Conservation (phyloP, 176 grass and related monocot species). For the Phyllostachys edulis region DNA sequence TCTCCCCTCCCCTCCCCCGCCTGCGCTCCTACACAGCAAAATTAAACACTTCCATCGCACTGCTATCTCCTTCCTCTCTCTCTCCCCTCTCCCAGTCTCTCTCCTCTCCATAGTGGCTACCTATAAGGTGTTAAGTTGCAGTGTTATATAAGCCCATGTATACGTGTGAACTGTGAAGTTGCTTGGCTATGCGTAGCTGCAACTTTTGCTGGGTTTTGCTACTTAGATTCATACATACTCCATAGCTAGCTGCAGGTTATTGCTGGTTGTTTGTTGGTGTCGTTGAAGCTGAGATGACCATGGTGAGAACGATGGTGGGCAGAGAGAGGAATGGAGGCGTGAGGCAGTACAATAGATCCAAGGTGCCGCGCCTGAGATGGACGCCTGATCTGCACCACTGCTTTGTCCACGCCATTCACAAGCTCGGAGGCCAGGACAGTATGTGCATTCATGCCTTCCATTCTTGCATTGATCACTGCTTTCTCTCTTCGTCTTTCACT, state of each 20-base stretch:
- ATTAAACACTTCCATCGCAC: slow-evolving; percentile 24
- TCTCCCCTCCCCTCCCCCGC: not conserved
- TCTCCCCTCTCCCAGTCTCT: not conserved
- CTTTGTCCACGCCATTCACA: slow-evolving; percentile 88
- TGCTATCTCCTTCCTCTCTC: not conserved
- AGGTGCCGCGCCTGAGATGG: slow-evolving; percentile 87
- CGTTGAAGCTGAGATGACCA: slow-evolving; percentile 25
- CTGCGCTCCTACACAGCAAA: slow-evolving; percentile 19
- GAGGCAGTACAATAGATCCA: slow-evolving; percentile 83
- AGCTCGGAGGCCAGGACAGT: slow-evolving; percentile 92
- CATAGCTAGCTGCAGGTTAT: not conserved
- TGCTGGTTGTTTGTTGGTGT: not conserved
- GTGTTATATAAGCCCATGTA: slow-evolving; percentile 15
- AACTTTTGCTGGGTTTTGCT: not conserved
- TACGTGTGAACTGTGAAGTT: not conserved
- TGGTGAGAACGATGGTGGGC: slow-evolving; percentile 27
- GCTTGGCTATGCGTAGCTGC: not conserved
- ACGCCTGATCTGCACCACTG: slow-evolving; percentile 87
- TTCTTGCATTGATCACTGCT: not conserved
- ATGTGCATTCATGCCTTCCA: not conserved
- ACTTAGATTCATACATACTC: not conserved
- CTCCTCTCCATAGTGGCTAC: not conserved
- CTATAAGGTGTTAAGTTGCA: not conserved
- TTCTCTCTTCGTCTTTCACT: not conserved
- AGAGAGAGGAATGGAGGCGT: slow-evolving; percentile 41